A percentile compares a stretch with the other conserved stretches of the same genome.
These are phyloP conservation scores for Smallanthus sonchifolius DNA, from an alignment of 129 eudicot species.

Conservation along the genomic window DNA sequence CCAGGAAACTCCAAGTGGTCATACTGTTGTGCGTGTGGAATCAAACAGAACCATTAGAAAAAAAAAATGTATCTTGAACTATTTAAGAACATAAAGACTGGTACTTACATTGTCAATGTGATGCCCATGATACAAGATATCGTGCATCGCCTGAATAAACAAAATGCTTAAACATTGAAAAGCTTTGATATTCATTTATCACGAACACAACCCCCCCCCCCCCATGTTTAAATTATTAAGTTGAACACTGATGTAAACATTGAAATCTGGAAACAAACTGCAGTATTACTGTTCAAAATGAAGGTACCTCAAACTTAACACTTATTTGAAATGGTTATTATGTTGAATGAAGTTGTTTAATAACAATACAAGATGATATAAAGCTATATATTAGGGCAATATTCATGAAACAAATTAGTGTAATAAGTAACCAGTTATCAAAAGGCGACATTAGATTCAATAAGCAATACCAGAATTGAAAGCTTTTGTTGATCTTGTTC, in stretches of 20 bases:
- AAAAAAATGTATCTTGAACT: neutral
- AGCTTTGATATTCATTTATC: neutral
- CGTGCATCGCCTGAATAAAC: slow-evolving; percentile 84
- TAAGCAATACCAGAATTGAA: neutral
- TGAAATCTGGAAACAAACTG: neutral
- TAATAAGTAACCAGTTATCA: no score
- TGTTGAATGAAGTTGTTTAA: no score
- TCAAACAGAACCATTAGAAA: neutral
- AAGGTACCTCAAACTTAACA: no score
- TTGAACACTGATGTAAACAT: neutral
- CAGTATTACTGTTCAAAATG: neutral
- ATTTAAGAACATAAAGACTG: slow-evolving; percentile 1
- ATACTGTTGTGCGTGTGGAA: slow-evolving; percentile 46
- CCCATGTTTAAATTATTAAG: no score
- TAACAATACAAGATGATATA: no score
- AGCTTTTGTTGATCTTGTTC: neutral
- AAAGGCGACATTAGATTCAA: neutral
- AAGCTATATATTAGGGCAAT: no score
- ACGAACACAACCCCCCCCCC: no score
- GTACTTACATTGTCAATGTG: slow-evolving; percentile 68
- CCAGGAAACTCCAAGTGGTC: slow-evolving; percentile 99
- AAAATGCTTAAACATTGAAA: neutral
- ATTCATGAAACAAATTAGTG: no score
- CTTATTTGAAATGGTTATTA: no score
- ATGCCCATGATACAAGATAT: slow-evolving; percentile 69